Conservation (phyloP, 208 protist genomes). For the Wallacemonas sp. region DNA sequence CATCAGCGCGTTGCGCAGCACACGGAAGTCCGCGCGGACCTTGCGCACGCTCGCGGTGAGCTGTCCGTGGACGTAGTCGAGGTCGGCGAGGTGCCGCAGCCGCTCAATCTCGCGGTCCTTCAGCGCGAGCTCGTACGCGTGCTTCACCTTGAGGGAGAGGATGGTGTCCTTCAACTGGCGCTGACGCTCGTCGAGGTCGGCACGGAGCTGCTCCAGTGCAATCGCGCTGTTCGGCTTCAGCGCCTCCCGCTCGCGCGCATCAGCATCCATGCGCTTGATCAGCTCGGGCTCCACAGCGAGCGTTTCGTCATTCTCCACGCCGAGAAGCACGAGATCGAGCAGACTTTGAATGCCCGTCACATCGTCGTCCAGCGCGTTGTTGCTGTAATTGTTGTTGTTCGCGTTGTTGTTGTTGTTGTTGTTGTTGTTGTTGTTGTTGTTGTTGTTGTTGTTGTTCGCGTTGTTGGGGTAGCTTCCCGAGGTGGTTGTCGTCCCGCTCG, state of each 20-base stretch:
- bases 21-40: constrained; percentile 52
- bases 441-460: no score
- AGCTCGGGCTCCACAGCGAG: constrained; percentile 31
- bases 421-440: no score
- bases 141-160: constrained; percentile 41
- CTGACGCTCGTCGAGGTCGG: constrained; percentile 57
- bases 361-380: constrained; percentile 26
- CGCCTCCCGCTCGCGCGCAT: constrained; percentile 17
- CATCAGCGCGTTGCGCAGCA: constrained; percentile 34
- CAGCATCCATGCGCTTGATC: constrained; percentile 21
- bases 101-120: constrained; percentile 72
- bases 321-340: constrained; percentile 81
- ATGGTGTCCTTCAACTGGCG: constrained; percentile 61
- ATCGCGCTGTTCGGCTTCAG: constrained; percentile 40
- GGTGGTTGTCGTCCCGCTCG: constrained; percentile 2
- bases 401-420: background rate
- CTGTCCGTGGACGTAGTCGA: constrained; percentile 32
- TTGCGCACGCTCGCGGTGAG: constrained; percentile 35
- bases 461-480: background rate
- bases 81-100: constrained; percentile 66
- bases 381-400: background rate
- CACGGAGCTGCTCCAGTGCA: constrained; percentile 36
- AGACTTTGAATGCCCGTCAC: constrained; percentile 76
- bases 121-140: constrained; percentile 39
- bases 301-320: constrained; percentile 78